Percentiles rank a stretch among this genome's conserved stretches.
These are phyloP conservation scores for Apiotrichum montevideense DNA, from an alignment of 1,284 basidiomycete genomes.

Conservation along the genomic window DNA sequence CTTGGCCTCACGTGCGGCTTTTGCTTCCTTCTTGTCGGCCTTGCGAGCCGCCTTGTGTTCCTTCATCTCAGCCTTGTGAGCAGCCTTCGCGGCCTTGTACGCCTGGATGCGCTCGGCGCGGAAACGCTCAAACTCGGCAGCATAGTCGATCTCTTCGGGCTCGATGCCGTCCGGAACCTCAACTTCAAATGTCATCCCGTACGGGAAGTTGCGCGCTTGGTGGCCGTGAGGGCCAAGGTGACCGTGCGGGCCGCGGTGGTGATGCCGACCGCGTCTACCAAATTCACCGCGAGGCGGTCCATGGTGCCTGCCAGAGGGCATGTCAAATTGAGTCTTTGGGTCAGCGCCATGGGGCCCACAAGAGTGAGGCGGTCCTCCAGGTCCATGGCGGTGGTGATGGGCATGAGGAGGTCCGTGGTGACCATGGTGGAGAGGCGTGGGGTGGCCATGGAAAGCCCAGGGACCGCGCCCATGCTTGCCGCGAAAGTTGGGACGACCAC, in stretches of 20 bases:
- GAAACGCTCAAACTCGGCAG: slow-evolving; percentile 1
- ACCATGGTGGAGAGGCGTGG: neutral
- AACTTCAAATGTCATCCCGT: neutral
- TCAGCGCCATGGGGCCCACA: too few species aligned
- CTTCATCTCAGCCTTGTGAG: neutral
- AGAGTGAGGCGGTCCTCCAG: too few species aligned
- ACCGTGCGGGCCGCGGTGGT: too few species aligned
- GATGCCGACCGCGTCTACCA: too few species aligned
- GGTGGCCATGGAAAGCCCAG: neutral
- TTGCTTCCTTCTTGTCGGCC: neutral
- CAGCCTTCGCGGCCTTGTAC: neutral
- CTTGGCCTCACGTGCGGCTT: too few species aligned
- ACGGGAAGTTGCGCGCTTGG: neutral
- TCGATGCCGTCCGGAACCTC: slow-evolving; percentile 5
- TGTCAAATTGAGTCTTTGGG: too few species aligned
- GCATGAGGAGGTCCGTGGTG: neutral
- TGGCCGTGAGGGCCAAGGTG: neutral
- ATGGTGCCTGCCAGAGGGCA: too few species aligned
- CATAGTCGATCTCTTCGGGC: slow-evolving; percentile 3
- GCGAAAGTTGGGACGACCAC: neutral
- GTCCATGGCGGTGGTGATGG: too few species aligned
- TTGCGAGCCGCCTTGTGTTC: neutral
- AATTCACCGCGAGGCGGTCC: neutral
- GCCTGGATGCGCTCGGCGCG: neutral
- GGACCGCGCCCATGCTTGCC: too few species aligned